Percentiles rank a stretch among this genome's conserved stretches.
phyloP scores from a whole-genome alignment of 257 asterid species.

The Ligustrum vulgare region DNA sequence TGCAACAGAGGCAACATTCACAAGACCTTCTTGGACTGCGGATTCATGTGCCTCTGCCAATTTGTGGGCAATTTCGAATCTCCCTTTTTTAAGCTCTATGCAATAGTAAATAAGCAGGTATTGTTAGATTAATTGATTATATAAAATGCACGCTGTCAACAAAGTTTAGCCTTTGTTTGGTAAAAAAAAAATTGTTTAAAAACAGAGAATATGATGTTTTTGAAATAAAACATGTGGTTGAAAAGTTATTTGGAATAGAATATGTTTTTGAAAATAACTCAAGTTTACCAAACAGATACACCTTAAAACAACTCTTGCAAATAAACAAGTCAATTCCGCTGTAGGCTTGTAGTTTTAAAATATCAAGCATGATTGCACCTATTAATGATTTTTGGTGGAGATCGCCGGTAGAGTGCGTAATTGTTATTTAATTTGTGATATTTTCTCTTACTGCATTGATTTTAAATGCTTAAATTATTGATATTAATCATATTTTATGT shows the following conservation, averaged over 20 bases:
- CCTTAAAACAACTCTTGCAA: not conserved
- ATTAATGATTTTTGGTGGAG: not conserved
- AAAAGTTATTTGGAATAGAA: too few relatives aligned
- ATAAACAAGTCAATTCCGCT: not conserved
- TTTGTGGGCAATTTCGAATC: slow-evolving; percentile 43
- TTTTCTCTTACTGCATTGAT: too few relatives aligned
- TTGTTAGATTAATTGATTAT: not conserved
- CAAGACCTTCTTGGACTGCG: slow-evolving; percentile 38
- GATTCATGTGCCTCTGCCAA: slow-evolving; percentile 43
- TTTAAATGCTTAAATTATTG: too few relatives aligned
- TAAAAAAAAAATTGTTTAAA: too few relatives aligned
- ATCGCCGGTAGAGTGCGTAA: too few relatives aligned
- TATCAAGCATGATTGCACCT: not conserved
- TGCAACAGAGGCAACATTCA: slow-evolving; percentile 36
- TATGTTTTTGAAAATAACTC: too few relatives aligned
- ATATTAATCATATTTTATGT: too few relatives aligned
- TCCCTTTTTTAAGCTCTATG: slow-evolving; percentile 58
- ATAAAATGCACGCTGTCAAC: not conserved
- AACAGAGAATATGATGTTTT: too few relatives aligned
- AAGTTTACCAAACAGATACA: not conserved
- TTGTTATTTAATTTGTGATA: too few relatives aligned
- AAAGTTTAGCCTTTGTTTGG: too few relatives aligned
- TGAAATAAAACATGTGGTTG: too few relatives aligned
- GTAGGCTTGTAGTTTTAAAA: not conserved
- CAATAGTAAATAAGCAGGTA: slow-evolving; percentile 4